A percentile compares a stretch with the other conserved stretches of the same genome.
phyloP scores from a whole-genome alignment of 2,329 filamentous ascomycete species.

The Arthrobotrys megalospora region DNA sequence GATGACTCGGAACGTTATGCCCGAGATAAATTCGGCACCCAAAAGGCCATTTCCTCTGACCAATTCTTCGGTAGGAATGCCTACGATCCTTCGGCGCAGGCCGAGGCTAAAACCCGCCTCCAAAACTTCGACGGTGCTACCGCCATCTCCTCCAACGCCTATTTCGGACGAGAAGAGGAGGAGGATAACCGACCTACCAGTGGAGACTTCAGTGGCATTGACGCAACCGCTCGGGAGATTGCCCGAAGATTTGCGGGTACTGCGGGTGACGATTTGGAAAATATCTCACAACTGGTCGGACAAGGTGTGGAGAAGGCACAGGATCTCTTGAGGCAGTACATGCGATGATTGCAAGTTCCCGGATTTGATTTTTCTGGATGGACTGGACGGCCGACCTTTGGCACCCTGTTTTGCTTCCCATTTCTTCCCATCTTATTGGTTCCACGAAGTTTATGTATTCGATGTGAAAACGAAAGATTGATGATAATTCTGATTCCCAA shows the following conservation, averaged over 20 bases:
- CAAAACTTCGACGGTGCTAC: constrained; percentile 94
- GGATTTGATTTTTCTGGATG: constrained; percentile 31
- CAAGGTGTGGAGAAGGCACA: constrained; percentile 89
- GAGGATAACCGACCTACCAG: constrained; percentile 71
- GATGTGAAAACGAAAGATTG: constrained; percentile 54
- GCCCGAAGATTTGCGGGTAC: constrained; percentile 95
- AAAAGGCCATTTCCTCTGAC: constrained; percentile 97
- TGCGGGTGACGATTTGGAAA: constrained; percentile 94
- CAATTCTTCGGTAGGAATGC: constrained; percentile 96
- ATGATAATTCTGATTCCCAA: constrained; percentile 32
- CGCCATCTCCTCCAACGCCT: constrained; percentile 94
- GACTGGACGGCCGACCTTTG: not conserved
- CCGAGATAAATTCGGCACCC: constrained; percentile 86
- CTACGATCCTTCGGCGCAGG: constrained; percentile 84
- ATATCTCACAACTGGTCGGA: constrained; percentile 84
- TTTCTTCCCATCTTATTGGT: constrained; percentile 27
- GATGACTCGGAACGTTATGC: constrained; percentile 87
- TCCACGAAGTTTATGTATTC: constrained; percentile 38
- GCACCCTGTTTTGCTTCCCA: not conserved
- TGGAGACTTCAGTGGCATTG: constrained; percentile 81
- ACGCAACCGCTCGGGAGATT: constrained; percentile 95
- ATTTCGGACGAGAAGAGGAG: constrained; percentile 94
- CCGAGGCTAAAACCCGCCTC: constrained; percentile 88
- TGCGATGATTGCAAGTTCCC: constrained; percentile 65
- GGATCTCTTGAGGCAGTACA: constrained; percentile 78